phyloP scores from a whole-genome alignment of 1,284 basidiomycete genomes.

The Ceratobasidium sp. region DNA sequence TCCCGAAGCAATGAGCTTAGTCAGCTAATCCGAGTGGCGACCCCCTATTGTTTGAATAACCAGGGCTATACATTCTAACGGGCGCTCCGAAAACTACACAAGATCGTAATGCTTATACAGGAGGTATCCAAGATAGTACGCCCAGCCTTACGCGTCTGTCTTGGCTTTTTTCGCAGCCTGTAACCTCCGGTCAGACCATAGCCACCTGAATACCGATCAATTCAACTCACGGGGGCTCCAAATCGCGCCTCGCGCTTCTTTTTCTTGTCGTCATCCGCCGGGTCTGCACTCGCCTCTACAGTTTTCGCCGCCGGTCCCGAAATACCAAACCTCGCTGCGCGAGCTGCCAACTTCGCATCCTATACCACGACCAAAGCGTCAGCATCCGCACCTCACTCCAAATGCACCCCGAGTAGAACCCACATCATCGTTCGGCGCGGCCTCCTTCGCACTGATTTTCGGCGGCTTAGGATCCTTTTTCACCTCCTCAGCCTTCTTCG shows the following conservation, averaged over 20 bases:
- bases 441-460: slow-evolving; percentile 41
- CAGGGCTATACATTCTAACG: not conserved
- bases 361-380: not conserved
- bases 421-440: slow-evolving; percentile 42
- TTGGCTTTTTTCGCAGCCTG: slow-evolving; percentile 46
- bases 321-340: slow-evolving; percentile 35
- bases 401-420: not conserved
- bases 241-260: slow-evolving; percentile 50
- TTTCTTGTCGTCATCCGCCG: slow-evolving; percentile 49
- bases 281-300: slow-evolving; percentile 25
- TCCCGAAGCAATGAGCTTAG: slow-evolving; percentile 21
- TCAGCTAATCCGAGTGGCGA: slow-evolving; percentile 26
- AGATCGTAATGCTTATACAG: not conserved
- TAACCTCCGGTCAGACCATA: not conserved
- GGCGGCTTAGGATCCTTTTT: slow-evolving; percentile 17
- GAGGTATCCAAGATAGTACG: not conserved
- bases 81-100: not conserved
- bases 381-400: not conserved
- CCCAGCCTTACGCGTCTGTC: slow-evolving; percentile 28
- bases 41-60: slow-evolving; percentile 15
- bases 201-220: not conserved
- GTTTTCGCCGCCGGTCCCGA: not conserved
- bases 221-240: slow-evolving; percentile 44
- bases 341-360: slow-evolving; percentile 41
- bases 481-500: not conserved